Conservation (phyloP, 2,329 filamentous ascomycete genomes). For the Zymoseptoria tritici region DNA sequence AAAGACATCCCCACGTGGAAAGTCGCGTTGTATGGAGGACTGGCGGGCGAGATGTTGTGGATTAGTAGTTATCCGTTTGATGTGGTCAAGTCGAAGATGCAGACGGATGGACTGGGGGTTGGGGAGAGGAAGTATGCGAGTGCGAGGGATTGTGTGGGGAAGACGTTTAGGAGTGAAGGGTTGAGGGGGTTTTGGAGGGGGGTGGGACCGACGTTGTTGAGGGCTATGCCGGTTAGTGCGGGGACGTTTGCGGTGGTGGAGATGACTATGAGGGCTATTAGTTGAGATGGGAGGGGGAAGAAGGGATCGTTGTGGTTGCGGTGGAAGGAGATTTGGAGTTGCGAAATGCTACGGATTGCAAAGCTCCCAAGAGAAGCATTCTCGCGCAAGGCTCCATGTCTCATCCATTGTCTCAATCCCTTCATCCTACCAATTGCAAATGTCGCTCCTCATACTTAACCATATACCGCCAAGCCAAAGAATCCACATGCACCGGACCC, state of each 20-base stretch:
- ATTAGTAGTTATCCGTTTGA: slow-evolving; percentile 90
- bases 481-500: background rate
- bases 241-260: slow-evolving; percentile 81
- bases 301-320: no score
- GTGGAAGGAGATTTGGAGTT: no score
- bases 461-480: background rate
- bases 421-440: no score
- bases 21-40: slow-evolving; percentile 82
- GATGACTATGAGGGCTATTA: slow-evolving; percentile 34
- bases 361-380: no score
- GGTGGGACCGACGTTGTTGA: slow-evolving; percentile 78
- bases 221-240: slow-evolving; percentile 94
- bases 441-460: background rate
- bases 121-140: slow-evolving; percentile 60
- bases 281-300: slow-evolving; percentile 13
- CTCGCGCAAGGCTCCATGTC: no score
- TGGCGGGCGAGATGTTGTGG: slow-evolving; percentile 93
- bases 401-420: no score
- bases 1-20: slow-evolving; percentile 75
- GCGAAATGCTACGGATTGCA: no score
- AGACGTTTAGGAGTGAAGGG: slow-evolving; percentile 75
- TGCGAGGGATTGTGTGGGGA: slow-evolving; percentile 83
- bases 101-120: slow-evolving; percentile 81
- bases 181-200: slow-evolving; percentile 88
- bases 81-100: slow-evolving; percentile 99